Percentiles rank a stretch among this genome's conserved stretches.
phyloP scores from a whole-genome alignment of 192 early-diverging fungal genomes.

The Podila horticola region DNA sequence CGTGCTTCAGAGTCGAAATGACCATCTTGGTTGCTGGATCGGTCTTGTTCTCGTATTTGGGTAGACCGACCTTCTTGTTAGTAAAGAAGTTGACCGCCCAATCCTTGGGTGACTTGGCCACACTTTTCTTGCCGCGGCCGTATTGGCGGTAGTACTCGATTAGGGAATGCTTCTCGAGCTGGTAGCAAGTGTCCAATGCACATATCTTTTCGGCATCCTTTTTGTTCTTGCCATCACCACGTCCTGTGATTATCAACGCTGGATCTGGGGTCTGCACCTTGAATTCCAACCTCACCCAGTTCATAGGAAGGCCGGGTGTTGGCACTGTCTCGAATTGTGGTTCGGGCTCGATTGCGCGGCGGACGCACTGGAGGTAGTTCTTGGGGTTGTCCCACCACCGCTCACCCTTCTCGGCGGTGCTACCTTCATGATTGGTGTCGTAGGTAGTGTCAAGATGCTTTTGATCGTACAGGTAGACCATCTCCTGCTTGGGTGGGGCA shows the following conservation, averaged over 20 bases:
- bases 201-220: slow-evolving; percentile 57
- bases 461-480: slow-evolving; percentile 46
- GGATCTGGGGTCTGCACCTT: slow-evolving; percentile 47
- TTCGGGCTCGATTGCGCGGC: slow-evolving; percentile 38
- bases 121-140: slow-evolving; percentile 42
- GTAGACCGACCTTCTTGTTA: slow-evolving; percentile 44
- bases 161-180: slow-evolving; percentile 41
- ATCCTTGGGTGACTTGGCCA: slow-evolving; percentile 43
- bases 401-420: slow-evolving; percentile 44
- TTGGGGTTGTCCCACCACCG: slow-evolving; percentile 53
- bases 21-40: slow-evolving; percentile 20
- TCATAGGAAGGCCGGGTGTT: slow-evolving; percentile 31
- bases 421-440: slow-evolving; percentile 28
- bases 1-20: slow-evolving; percentile 36
- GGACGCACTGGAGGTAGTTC: slow-evolving; percentile 45
- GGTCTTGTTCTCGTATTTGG: slow-evolving; percentile 35
- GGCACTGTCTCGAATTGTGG: slow-evolving; percentile 40
- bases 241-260: slow-evolving; percentile 28
- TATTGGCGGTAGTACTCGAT: slow-evolving; percentile 53
- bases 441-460: slow-evolving; percentile 44
- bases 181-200: slow-evolving; percentile 47
- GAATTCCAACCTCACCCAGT: slow-evolving; percentile 48
- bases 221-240: slow-evolving; percentile 53
- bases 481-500: slow-evolving; percentile 33
- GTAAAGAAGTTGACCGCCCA: slow-evolving; percentile 51